Conservation (phyloP, 2,329 filamentous ascomycete genomes). For the Aspergillus niger region DNA sequence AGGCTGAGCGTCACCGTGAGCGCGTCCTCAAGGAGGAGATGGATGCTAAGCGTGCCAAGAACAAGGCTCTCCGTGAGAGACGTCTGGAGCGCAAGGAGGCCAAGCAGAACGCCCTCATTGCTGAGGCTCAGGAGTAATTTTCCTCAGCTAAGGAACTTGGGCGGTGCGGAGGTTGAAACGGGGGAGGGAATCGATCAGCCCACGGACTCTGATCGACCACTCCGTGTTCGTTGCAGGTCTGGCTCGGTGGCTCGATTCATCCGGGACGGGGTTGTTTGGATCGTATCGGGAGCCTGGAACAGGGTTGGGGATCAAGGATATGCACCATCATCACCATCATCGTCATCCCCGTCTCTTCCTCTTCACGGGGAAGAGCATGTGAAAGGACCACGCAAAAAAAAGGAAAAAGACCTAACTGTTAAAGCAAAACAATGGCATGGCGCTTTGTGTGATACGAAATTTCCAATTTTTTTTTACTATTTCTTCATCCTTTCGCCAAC, state of each 20-base stretch:
- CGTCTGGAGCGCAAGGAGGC: slow-evolving; percentile 86
- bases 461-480: slow-evolving; percentile 19
- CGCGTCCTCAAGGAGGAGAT: slow-evolving; percentile 97
- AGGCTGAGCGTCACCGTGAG: slow-evolving; percentile 99
- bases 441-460: slow-evolving; percentile 31
- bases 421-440: slow-evolving; percentile 32
- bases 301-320: slow-evolving; percentile 20
- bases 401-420: slow-evolving; percentile 25
- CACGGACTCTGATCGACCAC: slow-evolving; percentile 32
- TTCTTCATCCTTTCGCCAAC: slow-evolving; percentile 8
- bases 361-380: slow-evolving; percentile 8
- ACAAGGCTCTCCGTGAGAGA: slow-evolving; percentile 99
- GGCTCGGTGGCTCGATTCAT: slow-evolving; percentile 26
- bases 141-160: slow-evolving; percentile 36
- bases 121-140: slow-evolving; percentile 61
- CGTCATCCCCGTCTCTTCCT: slow-evolving; percentile 18
- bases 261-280: slow-evolving; percentile 19
- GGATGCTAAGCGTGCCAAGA: slow-evolving; percentile 99
- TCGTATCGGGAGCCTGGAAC: slow-evolving; percentile 18
- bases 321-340: slow-evolving; percentile 9
- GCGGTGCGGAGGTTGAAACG: slow-evolving; percentile 42
- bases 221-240: slow-evolving; percentile 27
- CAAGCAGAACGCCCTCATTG: slow-evolving; percentile 86
- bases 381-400: slow-evolving; percentile 18
- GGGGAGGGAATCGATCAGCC: slow-evolving; percentile 33